Evolutionary conservation across 73 alveolate genomes (phyloP), one percentile per base, ranked within the genome.

Genomic region (Tetrahymena borealis): DNA sequence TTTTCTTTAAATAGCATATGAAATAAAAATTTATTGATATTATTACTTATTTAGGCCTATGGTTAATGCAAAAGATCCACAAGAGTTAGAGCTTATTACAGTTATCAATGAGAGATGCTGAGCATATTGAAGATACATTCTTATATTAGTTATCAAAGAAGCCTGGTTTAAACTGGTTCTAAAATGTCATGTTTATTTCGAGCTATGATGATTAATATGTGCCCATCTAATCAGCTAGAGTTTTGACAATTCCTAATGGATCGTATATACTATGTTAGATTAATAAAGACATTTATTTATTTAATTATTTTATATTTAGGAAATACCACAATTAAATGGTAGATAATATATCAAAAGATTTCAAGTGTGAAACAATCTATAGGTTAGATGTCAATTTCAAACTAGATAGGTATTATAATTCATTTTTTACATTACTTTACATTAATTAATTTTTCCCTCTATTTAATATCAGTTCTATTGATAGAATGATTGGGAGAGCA

Each of bases 401-500:
- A 33, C 33, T 32, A 32, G 93, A 38, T 7, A 92, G 95, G 43
- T 79, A 90, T 90, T 39, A 93, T 0, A 16, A 13, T 1, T 6
- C n/a, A 18, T 60, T 60, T 60, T 24, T 24, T n/a, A 7, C 31
- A 3, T 18, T 18, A 41, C 33, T 12, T 4, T 24, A n/a, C 37
- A 10, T 10, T 24, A 60, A 60, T 0, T 4, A 41, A n/a, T n/a
- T n/a, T n/a, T n/a, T n/a, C n/a, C n/a, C n/a, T n/a, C n/a, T 11
- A 41, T 41, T 20, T 12, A 8, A 60, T 60, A 20, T 24, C 9
- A 92, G 95, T 39, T 78, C 92, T 94, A 77, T 98, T 43, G 99
- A 99, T 94, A 95, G 99, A 78, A 97, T 98, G 97, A 98, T 99
- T 39, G 99, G 99, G 35, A 97, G 99, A 91, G 99, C 99, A n/a